Evolutionary conservation across 106 monocot genomes (phyloP), one percentile per base, ranked within the genome.

Genomic region (Platanthera guangdongensis): DNA sequence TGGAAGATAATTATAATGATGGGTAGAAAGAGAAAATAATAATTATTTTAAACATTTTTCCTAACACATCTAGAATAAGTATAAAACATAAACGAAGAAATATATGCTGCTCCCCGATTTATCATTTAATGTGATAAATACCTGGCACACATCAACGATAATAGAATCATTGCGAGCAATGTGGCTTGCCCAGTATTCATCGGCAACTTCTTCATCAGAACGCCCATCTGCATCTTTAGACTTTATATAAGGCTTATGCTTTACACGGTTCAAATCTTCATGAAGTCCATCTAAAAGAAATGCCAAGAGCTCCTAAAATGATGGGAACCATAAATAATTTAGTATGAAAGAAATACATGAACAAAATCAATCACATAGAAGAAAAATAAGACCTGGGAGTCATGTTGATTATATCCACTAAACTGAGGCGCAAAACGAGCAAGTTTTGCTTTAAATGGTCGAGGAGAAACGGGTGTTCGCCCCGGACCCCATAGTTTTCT

Each of bases 141-240:
- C 97, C 88, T 99, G 99, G 84, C 99, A 99, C 18, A 99, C 99
- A 85, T 99, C 99, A 88, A 99, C 99, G 78, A 99, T 99, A 69
- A 99, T 99, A 57, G 99, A 99, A 94, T 99, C 83, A 84, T 99
- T 99, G 72, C 97, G 84, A 73, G 97, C 91, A 86, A 99, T 91
- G 83, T 99, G 97, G 74, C 94, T 99, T 73, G 94, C 91, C 97
- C 97, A 99, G 73, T 94, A 89, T 71, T 99, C 97, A 88, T 99
- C 97, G 2, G 97, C 97, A 77, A 99, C 91, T 81, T 92, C 97
- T 82, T 99, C 97, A 85, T 99, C 97, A 50, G 92, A 83, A 52
- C 97, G 91, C 45, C 97, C 97, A 86, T 99, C 94, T 54, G 91
- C 91, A 88, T 99, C 97, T 72, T 82, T 94, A 28, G 97, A 83